Base-by-base conservation (phyloP, 192 early-diverging fungal species). In the Glomus cerebriforme region DNA sequence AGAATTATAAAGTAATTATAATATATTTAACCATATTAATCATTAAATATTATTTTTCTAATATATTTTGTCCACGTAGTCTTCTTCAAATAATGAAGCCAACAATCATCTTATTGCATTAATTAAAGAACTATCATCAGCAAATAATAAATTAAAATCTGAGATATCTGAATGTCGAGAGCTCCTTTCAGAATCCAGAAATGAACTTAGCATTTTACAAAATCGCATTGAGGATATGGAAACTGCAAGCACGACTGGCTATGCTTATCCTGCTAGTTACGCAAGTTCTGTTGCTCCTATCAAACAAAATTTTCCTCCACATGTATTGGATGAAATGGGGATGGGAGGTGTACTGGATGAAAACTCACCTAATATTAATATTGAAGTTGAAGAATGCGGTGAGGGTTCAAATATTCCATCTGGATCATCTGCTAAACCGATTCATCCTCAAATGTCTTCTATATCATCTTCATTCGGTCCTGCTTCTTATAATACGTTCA, bases 61-160 rank as follows among this genome's bases (percentile, higher is more conserved):
- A 35, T 13, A n/a, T 10, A 37, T 1, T 71, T 71, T 65, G 24
- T 49, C 54, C 17, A 47, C 4, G 9, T 63, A 77, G 75, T 68
- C 66, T 13, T 13, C 24, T 26, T 27, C 66, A 29, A 78, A 68
- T 59, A 67, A 78, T 47, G 83, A 83, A 32, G 82, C 85, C 6
- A 85, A 81, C 32, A 77, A 84, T 47, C 87, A 90, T 78, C 81
- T 90, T 22, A 86, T 88, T 6, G 80, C 81, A 2, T 62, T 88
- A 9, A 90, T 90, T 63, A 90, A 88, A 77, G 87, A 90, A 71
- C 80, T 90, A 9, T 87, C 85, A 35, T 86, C 86, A 3, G 84
- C 88, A 59, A 90, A 88, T 35, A 83, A 85, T 35, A 90, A 86
- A 63, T 54, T 87, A 27, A 84, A 85, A 37, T 81, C 80, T 0